Evolutionary conservation across 2,329 filamentous ascomycete species (phyloP), one percentile per base, ranked within the genome.

Genomic region (Curvularia verruculosa): DNA sequence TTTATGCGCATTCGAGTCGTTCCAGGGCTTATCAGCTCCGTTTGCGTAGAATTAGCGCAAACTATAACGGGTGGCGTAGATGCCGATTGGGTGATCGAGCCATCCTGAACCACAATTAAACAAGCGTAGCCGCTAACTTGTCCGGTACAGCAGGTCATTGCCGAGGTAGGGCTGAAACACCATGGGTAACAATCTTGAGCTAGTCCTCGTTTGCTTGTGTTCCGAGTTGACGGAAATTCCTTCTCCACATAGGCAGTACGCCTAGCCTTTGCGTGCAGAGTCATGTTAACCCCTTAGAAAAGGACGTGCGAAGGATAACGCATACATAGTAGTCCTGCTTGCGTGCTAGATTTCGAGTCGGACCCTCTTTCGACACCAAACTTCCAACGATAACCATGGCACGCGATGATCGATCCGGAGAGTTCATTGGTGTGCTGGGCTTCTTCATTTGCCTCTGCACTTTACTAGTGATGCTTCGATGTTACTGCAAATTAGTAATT

Each of bases 361-460:
- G 18, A 8, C 37, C 48, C 48, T 6, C 24, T 18, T 26, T 50
- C 19, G 18, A 18, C 26, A 26, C 41, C 23, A 18, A 43, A 51
- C 44, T 44, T 36, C 36, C n/a, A 24, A 24, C 23, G 23, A 54
- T 29, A 45, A 60, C 21, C 23, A 60, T 60, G 58, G 50, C 54
- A 36, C 50, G 50, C 54, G 61, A 62, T 15, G 61, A 64, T 54
- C 61, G 59, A 26, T 60, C 61, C 24, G 28, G 21, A 37, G 61
- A 64, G 28, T 64, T 62, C 41, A 62, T 55, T 13, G 57, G 56
- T 37, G 59, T 64, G 12, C 43, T 64, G 34, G 59, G 54, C 26
- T 64, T 64, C 50, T 64, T 64, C 54, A 60, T 64, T 26, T 47
- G 49, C 41, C 34, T 60, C 15, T 60, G 54, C 36, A 64, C 59